phyloP scores from a whole-genome alignment of 2,329 filamentous ascomycete genomes.

The Setomelanomma holmii region DNA sequence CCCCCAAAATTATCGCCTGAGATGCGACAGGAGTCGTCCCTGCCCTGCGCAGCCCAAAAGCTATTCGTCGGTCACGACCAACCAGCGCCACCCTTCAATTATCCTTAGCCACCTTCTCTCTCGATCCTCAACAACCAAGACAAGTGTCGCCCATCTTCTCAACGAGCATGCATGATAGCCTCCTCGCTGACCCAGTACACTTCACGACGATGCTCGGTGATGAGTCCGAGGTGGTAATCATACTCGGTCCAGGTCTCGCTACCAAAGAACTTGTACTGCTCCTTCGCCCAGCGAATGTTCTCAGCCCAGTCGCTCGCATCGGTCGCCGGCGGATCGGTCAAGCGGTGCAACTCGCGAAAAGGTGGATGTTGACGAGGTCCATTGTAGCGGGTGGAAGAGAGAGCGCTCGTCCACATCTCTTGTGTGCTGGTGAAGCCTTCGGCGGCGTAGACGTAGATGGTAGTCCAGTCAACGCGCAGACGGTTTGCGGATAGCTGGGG shows the following conservation, averaged over 20 bases:
- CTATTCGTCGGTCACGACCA: no score
- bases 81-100: not conserved
- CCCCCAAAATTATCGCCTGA: no score
- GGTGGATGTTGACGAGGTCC: slow-evolving; percentile 26
- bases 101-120: not conserved
- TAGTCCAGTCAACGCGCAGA: slow-evolving; percentile 23
- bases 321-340: slow-evolving; percentile 20
- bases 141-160: not conserved
- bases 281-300: slow-evolving; percentile 43
- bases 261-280: slow-evolving; percentile 31
- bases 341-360: slow-evolving; percentile 35
- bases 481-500: slow-evolving; percentile 26
- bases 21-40: no score
- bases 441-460: slow-evolving; percentile 24
- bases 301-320: slow-evolving; percentile 40
- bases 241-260: slow-evolving; percentile 38
- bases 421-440: slow-evolving; percentile 2
- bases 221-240: slow-evolving; percentile 29
- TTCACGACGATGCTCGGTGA: slow-evolving; percentile 25
- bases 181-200: slow-evolving; percentile 36
- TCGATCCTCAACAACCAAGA: not conserved
- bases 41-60: no score
- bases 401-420: slow-evolving; percentile 22
- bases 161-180: not conserved
- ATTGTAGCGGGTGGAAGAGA: slow-evolving; percentile 23